Evolutionary conservation across 1,284 basidiomycete genomes (phyloP).

Genomic region (Flammula alnicola): DNA sequence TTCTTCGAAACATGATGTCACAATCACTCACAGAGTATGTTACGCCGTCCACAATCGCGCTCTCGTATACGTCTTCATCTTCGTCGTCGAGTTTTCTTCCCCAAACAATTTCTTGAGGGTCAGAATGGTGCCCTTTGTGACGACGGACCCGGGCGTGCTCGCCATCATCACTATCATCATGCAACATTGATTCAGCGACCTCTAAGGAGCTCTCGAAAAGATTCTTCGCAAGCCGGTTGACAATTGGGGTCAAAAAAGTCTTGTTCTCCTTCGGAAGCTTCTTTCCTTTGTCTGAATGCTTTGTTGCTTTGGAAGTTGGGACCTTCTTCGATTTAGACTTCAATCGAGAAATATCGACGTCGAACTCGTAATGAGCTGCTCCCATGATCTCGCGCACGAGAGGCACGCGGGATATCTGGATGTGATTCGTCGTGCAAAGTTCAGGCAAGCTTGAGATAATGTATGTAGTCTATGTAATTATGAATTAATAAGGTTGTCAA

Average conservation of each 20-base stretch:
- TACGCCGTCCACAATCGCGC: slow-evolving; percentile 57
- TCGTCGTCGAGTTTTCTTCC: slow-evolving; percentile 34
- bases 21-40: slow-evolving; percentile 50
- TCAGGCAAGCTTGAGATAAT: slow-evolving; percentile 38
- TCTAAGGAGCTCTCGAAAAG: slow-evolving; percentile 51
- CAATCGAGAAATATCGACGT: slow-evolving; percentile 2
- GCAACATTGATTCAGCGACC: slow-evolving; percentile 34
- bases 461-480: slow-evolving; percentile 41
- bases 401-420: slow-evolving; percentile 40
- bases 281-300: slow-evolving; percentile 30
- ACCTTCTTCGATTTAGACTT: slow-evolving; percentile 1
- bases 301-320: background rate
- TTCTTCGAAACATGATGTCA: background rate
- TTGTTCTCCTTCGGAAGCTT: slow-evolving; percentile 43
- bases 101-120: slow-evolving; percentile 57
- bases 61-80: slow-evolving; percentile 41
- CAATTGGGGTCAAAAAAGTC: slow-evolving; percentile 51
- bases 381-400: slow-evolving; percentile 32
- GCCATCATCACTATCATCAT: slow-evolving; percentile 15
- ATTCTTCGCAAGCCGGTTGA: slow-evolving; percentile 49
- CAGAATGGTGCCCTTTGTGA: slow-evolving; percentile 42
- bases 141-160: slow-evolving; percentile 12
- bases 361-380: slow-evolving; percentile 9
- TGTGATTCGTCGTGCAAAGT: slow-evolving; percentile 33
- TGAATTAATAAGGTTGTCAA: background rate